Evolutionary conservation across 495 filamentous ascomycete genomes (phyloP), one percentile per base, ranked within the genome.

Genomic region (Penicillium steckii): DNA sequence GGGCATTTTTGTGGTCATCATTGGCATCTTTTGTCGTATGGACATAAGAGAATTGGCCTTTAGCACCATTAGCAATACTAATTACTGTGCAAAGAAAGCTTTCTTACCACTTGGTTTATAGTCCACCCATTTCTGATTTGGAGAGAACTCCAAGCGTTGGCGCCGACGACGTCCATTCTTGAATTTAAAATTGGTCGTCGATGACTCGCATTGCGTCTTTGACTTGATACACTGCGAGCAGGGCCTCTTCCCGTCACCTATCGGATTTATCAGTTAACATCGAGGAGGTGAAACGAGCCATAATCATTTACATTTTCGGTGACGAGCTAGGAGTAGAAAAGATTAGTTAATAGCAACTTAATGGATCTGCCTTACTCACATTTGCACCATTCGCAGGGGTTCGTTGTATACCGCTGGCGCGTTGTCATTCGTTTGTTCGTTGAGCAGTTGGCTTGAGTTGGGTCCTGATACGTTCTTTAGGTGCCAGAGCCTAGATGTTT

Each of bases 211-310:
- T 13, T 23, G 30, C 13, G 30, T 27, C 12, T 52, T 46, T 13
- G 42, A 52, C n/a, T 52, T 52, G 42, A 52, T 37, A 12, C 50
- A 52, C n/a, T 44, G 30, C 21, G 50, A 45, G 30, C 50, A 52
- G 18, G 43, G 50, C 19, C 50, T 46, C 40, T 52, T 41, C 3
- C 50, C 43, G 38, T 46, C 50, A 46, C 50, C 50, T 52, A 15
- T 4, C 2, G 13, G 25, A 18, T 26, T 1, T 12, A 32, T 52
- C 29, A 46, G 37, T 23, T 4, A 22, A 8, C 10, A 17, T 4
- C 19, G n/a, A 30, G 3, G 19, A 19, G 12, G 18, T 13, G 17
- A 44, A 10, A 30, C 10, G 8, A 12, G n/a, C n/a, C n/a, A n/a
- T n/a, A 13, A 10, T 19, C 13, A 21, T 10, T 32, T 52, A 41